A percentile compares a stretch with the other conserved stretches of the same genome.
Evolutionary conservation across 768 basidiomycete genomes (phyloP).

Genomic region (Ephemerocybe angulata): DNA sequence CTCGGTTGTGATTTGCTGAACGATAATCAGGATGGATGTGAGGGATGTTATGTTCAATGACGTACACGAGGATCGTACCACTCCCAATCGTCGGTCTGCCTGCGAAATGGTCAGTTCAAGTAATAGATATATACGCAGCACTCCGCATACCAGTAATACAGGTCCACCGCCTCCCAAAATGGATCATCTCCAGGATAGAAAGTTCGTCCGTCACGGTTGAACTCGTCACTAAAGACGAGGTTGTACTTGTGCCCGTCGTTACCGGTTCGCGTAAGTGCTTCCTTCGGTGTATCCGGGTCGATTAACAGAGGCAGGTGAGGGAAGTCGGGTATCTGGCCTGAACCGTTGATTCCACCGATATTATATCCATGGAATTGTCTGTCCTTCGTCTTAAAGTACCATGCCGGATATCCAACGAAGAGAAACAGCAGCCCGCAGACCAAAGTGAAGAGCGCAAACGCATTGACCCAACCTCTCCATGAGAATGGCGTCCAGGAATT

Average conservation of each 20-base stretch:
- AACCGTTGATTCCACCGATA: conserved; percentile 76
- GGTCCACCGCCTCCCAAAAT: conserved; percentile 77
- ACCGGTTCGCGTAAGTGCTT: conserved; percentile 52
- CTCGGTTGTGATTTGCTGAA: conserved; percentile 61
- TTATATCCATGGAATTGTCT: conserved; percentile 54
- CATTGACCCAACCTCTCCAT: conserved; percentile 76
- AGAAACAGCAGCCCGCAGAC: conserved; percentile 64
- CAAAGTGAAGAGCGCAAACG: conserved; percentile 64
- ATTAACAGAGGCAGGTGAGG: conserved; percentile 62
- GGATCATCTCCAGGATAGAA: conserved; percentile 75
- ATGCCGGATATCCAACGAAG: conserved; percentile 88
- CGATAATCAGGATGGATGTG: conserved; percentile 4
- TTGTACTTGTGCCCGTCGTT: conserved; percentile 72
- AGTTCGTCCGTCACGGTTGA: conserved; percentile 48
- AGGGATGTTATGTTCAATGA: not conserved
- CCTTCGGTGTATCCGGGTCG: conserved; percentile 66
- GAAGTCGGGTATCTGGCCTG: conserved; percentile 80
- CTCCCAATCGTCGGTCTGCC: conserved; percentile 71
- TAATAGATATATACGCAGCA: not conserved
- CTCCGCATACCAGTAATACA: conserved; percentile 68
- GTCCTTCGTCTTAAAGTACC: conserved; percentile 44
- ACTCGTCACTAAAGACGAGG: conserved; percentile 84
- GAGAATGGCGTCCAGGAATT: conserved; percentile 71
- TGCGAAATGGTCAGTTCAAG: conserved; percentile 16
- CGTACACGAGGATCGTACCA: conserved; percentile 74